These are phyloP conservation scores for Catenaria anguillulae DNA, from an alignment of 371 early-diverging fungal species.

Conservation along the genomic window DNA sequence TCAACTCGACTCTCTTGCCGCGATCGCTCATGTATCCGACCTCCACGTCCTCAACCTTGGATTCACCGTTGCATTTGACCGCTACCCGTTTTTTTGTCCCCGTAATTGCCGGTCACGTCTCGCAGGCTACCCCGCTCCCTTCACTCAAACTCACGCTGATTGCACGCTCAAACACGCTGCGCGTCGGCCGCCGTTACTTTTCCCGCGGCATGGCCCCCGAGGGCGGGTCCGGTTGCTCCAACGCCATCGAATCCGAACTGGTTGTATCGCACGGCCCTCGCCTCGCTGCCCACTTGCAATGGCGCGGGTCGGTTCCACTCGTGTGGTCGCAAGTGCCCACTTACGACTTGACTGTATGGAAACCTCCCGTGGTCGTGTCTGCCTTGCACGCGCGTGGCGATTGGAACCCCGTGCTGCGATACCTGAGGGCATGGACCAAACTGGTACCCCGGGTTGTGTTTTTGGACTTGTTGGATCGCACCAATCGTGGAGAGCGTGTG, in stretches of 20 bases:
- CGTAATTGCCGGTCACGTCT: background rate
- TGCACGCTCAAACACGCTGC: background rate
- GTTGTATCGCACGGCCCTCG: background rate
- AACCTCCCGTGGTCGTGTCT: background rate
- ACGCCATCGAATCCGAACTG: background rate
- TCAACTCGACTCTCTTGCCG: background rate
- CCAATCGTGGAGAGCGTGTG: background rate
- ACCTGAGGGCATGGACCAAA: background rate
- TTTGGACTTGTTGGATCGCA: background rate
- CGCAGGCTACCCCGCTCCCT: background rate
- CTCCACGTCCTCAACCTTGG: background rate
- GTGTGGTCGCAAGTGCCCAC: background rate
- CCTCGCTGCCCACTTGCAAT: background rate
- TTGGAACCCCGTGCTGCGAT: background rate
- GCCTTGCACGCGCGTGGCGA: background rate
- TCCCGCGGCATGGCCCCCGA: background rate
- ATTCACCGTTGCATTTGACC: too few species aligned
- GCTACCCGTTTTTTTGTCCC: background rate
- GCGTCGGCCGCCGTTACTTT: background rate
- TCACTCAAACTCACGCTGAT: background rate
- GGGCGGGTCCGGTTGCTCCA: background rate
- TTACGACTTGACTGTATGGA: background rate
- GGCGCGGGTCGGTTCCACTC: slow-evolving; percentile 1
- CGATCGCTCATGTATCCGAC: background rate
- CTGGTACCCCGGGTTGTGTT: background rate